Evolutionary conservation across 257 asterid genomes (phyloP).

Genomic region (Anisodus tanguticus): DNA sequence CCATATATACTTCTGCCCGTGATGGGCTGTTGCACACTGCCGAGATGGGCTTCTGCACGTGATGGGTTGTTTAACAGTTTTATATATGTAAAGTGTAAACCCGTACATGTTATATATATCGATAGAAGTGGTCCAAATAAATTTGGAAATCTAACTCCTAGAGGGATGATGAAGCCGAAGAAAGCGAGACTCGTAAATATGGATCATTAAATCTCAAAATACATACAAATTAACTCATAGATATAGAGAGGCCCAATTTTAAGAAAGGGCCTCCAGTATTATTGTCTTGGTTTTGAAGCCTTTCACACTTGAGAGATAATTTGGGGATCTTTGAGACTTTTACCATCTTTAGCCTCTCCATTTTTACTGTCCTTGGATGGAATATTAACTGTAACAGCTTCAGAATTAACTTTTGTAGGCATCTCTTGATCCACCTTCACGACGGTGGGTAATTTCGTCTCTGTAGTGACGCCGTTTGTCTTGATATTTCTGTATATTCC

Average conservation of each 20-base stretch:
- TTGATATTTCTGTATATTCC: conserved; percentile 43
- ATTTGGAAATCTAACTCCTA: not conserved
- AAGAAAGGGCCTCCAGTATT: not conserved
- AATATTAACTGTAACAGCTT: not conserved
- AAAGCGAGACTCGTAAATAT: not conserved
- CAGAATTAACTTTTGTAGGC: conserved; percentile 1
- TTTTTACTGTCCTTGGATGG: not conserved
- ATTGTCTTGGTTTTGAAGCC: not conserved
- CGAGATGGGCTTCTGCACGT: too few relatives aligned
- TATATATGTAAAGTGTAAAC: not conserved
- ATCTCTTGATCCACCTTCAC: not conserved
- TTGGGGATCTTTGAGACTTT: not conserved
- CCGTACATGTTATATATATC: not conserved
- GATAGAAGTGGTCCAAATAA: not conserved
- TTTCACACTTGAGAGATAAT: conserved; percentile 1
- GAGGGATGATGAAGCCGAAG: not conserved
- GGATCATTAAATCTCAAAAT: conserved; percentile 5
- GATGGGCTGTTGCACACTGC: too few relatives aligned
- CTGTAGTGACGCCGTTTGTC: conserved; percentile 34
- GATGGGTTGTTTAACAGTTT: too few relatives aligned
- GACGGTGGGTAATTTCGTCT: conserved; percentile 3
- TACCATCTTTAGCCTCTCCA: not conserved
- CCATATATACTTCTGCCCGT: too few relatives aligned
- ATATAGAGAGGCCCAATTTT: not conserved
- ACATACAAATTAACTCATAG: not conserved